Conservation (phyloP, 2,329 filamentous ascomycete genomes). For the Pseudogymnoascus sp. region DNA sequence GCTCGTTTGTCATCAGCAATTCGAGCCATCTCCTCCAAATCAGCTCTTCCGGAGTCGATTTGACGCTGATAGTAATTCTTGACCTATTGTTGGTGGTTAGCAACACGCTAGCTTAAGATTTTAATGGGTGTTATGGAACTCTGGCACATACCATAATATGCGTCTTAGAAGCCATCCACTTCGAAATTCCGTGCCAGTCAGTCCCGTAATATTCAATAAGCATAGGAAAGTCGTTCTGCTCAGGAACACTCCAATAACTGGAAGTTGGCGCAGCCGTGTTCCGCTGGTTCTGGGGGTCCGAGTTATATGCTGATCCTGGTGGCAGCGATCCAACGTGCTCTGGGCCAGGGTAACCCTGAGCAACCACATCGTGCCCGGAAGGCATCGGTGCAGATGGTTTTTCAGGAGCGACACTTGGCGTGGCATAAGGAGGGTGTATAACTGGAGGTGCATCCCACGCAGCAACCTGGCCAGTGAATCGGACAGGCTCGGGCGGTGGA, state of each 20-base stretch:
- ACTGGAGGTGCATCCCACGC: constrained; percentile 21
- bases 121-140: constrained; percentile 22
- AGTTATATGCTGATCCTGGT: background rate
- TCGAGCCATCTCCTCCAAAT: constrained; percentile 53
- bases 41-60: constrained; percentile 49
- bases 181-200: constrained; percentile 68
- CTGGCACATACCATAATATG: constrained; percentile 64
- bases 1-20: constrained; percentile 52
- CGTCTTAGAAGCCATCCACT: constrained; percentile 76
- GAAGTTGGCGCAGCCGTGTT: constrained; percentile 50
- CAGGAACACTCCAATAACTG: constrained; percentile 83
- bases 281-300: constrained; percentile 18
- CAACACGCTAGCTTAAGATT: constrained; percentile 25
- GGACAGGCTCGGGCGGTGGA: background rate
- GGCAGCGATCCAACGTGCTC: constrained; percentile 20
- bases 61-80: constrained; percentile 62
- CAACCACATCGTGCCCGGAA: constrained; percentile 16
- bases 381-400: constrained; percentile 16
- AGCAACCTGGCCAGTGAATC: constrained; percentile 12
- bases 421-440: constrained; percentile 15
- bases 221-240: constrained; percentile 68
- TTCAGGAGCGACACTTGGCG: constrained; percentile 20
- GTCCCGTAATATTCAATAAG: constrained; percentile 69
- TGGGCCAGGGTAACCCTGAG: constrained; percentile 18
- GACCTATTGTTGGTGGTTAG: constrained; percentile 42